phyloP scores from a whole-genome alignment of 345 rosid species.

The Brassica napus region DNA sequence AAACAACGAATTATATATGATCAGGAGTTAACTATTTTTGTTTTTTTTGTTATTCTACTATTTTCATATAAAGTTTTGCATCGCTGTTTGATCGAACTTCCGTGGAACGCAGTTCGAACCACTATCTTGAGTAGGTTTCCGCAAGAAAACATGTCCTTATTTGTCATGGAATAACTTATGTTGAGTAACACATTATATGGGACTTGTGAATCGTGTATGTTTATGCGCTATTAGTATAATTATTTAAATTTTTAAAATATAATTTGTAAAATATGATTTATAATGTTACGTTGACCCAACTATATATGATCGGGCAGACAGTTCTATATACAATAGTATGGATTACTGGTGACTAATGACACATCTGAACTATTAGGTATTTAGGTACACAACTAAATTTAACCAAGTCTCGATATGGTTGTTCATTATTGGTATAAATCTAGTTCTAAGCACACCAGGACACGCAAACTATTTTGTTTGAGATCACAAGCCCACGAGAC shows the following conservation, averaged over 20 bases:
- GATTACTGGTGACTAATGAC: background rate
- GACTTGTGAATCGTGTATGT: background rate
- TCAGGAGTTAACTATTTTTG: background rate
- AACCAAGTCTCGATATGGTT: conserved; percentile 23
- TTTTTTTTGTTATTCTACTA: background rate
- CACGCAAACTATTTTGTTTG: conserved; percentile 35
- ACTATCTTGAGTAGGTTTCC: background rate
- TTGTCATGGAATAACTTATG: background rate
- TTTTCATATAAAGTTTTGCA: background rate
- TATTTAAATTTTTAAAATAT: background rate
- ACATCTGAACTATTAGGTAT: background rate
- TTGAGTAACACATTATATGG: background rate
- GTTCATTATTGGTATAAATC: conserved; percentile 38
- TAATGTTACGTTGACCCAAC: background rate
- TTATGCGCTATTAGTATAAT: background rate
- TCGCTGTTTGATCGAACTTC: background rate
- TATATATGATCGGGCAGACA: background rate
- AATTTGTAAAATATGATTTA: background rate
- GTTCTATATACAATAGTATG: background rate
- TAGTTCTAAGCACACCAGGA: conserved; percentile 29
- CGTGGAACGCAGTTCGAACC: background rate
- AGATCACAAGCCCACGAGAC: conserved; percentile 30
- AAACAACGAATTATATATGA: background rate
- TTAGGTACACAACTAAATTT: background rate
- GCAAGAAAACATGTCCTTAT: background rate